Conservation (phyloP, 306 rosid genomes). For the Hippophae tibetana region DNA sequence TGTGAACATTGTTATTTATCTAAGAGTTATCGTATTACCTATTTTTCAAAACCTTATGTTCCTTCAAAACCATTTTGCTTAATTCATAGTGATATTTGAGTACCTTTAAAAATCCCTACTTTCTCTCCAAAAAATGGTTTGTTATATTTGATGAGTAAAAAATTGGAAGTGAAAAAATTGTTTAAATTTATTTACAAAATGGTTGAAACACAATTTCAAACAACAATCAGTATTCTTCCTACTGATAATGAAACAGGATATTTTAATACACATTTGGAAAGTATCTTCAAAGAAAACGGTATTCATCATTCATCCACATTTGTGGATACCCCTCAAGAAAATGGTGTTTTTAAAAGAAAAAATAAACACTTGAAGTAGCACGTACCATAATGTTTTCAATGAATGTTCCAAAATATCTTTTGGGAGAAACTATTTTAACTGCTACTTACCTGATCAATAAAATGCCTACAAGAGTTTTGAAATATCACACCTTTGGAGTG, state of each 20-base stretch:
- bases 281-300: not conserved
- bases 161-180: not conserved
- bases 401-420: not conserved
- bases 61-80: not conserved
- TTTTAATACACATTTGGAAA: not conserved
- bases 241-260: not conserved
- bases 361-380: not conserved
- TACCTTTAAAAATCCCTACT: not conserved
- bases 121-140: not conserved
- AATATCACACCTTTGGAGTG: not conserved
- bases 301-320: not conserved
- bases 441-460: not conserved
- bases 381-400: not conserved
- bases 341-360: not conserved
- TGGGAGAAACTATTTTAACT: conserved; percentile 1
- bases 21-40: not conserved
- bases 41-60: not conserved
- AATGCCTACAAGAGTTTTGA: not conserved
- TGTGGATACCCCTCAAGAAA: not conserved
- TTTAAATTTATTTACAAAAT: not conserved
- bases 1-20: too few species aligned
- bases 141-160: not conserved
- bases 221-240: not conserved
- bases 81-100: not conserved
- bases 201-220: not conserved